These are phyloP conservation scores for Pueraria montana DNA, from an alignment of 306 rosid genomes.

Conservation along the genomic window DNA sequence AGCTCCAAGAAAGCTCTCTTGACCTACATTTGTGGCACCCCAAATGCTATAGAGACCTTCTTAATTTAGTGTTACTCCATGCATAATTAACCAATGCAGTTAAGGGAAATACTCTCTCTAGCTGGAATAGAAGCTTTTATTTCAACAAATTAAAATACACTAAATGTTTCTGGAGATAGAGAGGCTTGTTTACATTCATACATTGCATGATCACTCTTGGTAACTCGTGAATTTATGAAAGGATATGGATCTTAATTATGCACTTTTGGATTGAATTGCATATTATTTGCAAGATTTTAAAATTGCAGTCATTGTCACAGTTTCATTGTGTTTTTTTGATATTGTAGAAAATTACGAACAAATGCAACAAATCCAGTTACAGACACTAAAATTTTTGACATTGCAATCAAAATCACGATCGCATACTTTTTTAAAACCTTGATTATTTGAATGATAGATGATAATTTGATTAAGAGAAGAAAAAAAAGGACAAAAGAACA, in stretches of 20 bases:
- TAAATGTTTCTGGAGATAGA: neutral
- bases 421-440: no score
- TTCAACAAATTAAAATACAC: neutral
- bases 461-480: neutral
- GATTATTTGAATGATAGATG: neutral
- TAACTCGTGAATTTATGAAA: neutral
- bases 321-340: no score
- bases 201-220: neutral
- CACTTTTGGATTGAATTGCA: neutral
- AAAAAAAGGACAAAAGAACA: neutral
- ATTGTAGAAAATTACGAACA: no score
- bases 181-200: neutral
- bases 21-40: slow-evolving; percentile 42
- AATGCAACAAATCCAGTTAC: no score
- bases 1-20: slow-evolving; percentile 31
- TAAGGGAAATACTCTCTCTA: neutral
- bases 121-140: neutral
- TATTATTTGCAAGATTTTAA: neutral
- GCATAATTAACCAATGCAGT: neutral
- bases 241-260: neutral
- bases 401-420: no score
- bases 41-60: neutral
- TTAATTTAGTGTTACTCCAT: slow-evolving; percentile 28
- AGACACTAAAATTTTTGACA: no score
- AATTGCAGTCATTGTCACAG: no score